Conservation (phyloP, 371 early-diverging fungal genomes). For the Lichtheimia ornata region DNA sequence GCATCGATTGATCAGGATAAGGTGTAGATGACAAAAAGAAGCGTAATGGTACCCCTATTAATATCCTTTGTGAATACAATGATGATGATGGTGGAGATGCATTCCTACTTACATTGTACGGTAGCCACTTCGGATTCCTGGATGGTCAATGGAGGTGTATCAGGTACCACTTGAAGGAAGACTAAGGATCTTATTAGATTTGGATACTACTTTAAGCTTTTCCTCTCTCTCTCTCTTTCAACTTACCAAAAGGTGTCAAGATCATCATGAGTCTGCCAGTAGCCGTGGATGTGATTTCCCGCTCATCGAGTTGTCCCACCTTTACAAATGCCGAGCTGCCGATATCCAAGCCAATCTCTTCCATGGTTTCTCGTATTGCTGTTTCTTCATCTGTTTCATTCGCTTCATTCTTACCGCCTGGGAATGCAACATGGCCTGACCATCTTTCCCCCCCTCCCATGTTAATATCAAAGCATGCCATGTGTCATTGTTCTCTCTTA, state of each 20-base stretch:
- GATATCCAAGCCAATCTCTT: conserved; percentile 70
- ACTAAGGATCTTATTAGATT: conserved; percentile 33
- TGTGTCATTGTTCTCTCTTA: conserved; percentile 19
- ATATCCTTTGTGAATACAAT: too few relatives aligned
- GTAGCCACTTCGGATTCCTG: conserved; percentile 64
- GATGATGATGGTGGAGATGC: neutral
- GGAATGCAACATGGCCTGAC: conserved; percentile 79
- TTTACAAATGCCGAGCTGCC: conserved; percentile 44
- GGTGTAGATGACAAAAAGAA: conserved; percentile 46
- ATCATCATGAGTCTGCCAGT: conserved; percentile 61
- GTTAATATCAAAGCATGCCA: neutral
- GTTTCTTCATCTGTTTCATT: conserved; percentile 68
- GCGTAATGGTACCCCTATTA: conserved; percentile 48
- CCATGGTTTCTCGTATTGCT: conserved; percentile 66
- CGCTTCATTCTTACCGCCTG: conserved; percentile 70
- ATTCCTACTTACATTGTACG: conserved; percentile 58
- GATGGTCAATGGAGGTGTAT: conserved; percentile 54
- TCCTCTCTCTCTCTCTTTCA: too few relatives aligned
- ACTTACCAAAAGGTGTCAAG: conserved; percentile 60
- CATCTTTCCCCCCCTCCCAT: conserved; percentile 29
- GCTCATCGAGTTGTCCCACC: conserved; percentile 67
- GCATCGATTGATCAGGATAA: conserved; percentile 34
- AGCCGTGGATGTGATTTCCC: conserved; percentile 57
- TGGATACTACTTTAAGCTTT: neutral
- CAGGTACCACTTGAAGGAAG: conserved; percentile 60